Evolutionary conservation across 768 basidiomycete species (phyloP), one percentile per base, ranked within the genome.

Genomic region (Lactarius quietus): DNA sequence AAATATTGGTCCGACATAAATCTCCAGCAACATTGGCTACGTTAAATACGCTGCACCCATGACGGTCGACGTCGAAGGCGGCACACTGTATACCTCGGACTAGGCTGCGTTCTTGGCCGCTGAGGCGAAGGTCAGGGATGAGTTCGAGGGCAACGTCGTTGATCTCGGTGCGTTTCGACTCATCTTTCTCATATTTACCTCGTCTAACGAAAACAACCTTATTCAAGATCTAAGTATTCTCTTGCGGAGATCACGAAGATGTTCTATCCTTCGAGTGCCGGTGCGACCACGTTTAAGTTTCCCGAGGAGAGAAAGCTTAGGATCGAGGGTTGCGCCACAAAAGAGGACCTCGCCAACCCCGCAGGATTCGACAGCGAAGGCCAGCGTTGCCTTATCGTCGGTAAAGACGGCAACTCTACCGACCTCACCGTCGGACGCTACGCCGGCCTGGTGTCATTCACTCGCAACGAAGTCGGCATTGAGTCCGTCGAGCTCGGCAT

Each of bases 341-440:
- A 57, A 5, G 61, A 48, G 33, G 33, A 56, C 41, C 61, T 62
- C 1, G 61, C 41, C 61, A 0, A 9, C 54, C 61, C 61, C 1
- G 26, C 31, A 5, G 29, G 28, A 55, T 29, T 45, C 54, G 43
- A 62, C 23, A 56, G 23, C 8, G 54, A 62, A 28, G 55, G 61
- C 61, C 33, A 36, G 43, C 61, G 17, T 26, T 62, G 26, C 55
- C 43, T 62, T 29, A 48, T 62, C 1, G 61, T 57, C 2, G 26
- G 31, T 18, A 62, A 57, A n/a, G 54, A 45, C 23, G 55, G 55
- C 15, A 45, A 48, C 23, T 36, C 43, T 6, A n/a, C n/a, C n/a
- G n/a, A n/a, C n/a, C n/a, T n/a, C n/a, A 56, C 54, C 55, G 61
- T 62, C 7, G 54, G 61, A 45, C 41, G 41, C 33, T 57, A 45